A percentile compares a stretch with the other conserved stretches of the same genome.
Evolutionary conservation across 2,329 filamentous ascomycete species (phyloP).

Genomic region (Balansia obtecta): DNA sequence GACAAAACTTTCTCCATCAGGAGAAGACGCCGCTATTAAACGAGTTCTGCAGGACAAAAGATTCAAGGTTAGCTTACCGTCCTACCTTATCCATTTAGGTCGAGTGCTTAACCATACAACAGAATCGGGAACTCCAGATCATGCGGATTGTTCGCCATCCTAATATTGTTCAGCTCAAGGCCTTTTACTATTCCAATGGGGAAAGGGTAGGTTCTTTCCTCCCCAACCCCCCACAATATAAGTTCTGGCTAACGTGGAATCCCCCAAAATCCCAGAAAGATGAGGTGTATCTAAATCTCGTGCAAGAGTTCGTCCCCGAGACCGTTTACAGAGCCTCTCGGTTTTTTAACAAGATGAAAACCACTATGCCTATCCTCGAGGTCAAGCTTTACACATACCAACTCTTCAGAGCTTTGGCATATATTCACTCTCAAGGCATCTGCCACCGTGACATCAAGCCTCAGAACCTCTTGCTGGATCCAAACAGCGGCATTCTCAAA

Average conservation of each 20-base stretch:
- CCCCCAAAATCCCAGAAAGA: slow-evolving; percentile 53
- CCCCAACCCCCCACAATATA: background rate
- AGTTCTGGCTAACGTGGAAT: background rate
- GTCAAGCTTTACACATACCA: slow-evolving; percentile 99
- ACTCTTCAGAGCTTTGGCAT: slow-evolving; percentile 93
- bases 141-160: slow-evolving; percentile 99
- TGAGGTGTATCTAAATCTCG: slow-evolving; percentile 96
- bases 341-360: slow-evolving; percentile 99
- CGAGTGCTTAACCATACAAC: slow-evolving; percentile 5
- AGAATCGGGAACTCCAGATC: slow-evolving; percentile 99
- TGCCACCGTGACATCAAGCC: slow-evolving; percentile 99
- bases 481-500: slow-evolving; percentile 82
- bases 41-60: slow-evolving; percentile 97
- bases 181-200: slow-evolving; percentile 98
- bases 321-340: slow-evolving; percentile 95
- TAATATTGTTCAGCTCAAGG: slow-evolving; percentile 97
- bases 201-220: slow-evolving; percentile 58
- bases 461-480: slow-evolving; percentile 91
- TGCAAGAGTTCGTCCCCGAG: slow-evolving; percentile 96
- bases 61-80: slow-evolving; percentile 65
- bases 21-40: slow-evolving; percentile 98
- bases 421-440: slow-evolving; percentile 98
- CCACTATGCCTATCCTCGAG: slow-evolving; percentile 96
- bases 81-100: background rate
- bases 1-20: slow-evolving; percentile 94